These are phyloP conservation scores for Monosporascus sp. DNA, from an alignment of 2,329 filamentous ascomycete genomes.

Conservation along the genomic window DNA sequence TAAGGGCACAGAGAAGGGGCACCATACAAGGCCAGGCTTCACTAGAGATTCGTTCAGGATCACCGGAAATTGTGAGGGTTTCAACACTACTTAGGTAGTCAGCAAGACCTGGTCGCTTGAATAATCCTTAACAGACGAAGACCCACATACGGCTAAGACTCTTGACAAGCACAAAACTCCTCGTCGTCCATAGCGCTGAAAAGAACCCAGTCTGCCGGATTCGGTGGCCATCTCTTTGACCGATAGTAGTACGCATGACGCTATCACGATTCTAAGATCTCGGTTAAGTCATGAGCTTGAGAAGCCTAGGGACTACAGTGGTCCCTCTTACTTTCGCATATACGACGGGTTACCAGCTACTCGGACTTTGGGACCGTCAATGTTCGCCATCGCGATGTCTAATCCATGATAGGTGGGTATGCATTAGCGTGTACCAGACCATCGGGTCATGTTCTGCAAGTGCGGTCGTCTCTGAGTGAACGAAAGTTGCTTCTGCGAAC, in stretches of 20 bases:
- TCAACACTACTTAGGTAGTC: not conserved
- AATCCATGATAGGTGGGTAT: conserved; percentile 22
- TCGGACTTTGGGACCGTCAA: not conserved
- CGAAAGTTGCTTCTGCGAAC: not conserved
- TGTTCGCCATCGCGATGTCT: conserved; percentile 19
- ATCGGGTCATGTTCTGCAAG: conserved; percentile 26
- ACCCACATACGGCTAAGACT: not conserved
- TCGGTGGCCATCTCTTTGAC: not conserved
- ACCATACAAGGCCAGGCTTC: not conserved
- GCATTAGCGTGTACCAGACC: conserved; percentile 31
- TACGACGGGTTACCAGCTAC: not conserved
- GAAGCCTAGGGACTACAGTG: not conserved
- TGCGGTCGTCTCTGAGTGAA: conserved; percentile 18
- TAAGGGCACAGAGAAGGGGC: not conserved
- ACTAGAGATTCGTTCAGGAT: not conserved
- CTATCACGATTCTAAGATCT: not conserved
- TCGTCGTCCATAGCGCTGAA: not conserved
- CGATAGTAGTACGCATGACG: not conserved
- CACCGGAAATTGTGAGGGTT: not conserved
- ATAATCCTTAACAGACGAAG: not conserved
- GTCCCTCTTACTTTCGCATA: not conserved
- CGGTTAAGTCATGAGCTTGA: not conserved
- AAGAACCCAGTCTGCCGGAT: not conserved
- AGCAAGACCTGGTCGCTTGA: not conserved
- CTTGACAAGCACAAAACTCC: not conserved